Evolutionary conservation across 345 rosid species (phyloP), one percentile per base, ranked within the genome.

Genomic region (Eucalyptus paniculata): DNA sequence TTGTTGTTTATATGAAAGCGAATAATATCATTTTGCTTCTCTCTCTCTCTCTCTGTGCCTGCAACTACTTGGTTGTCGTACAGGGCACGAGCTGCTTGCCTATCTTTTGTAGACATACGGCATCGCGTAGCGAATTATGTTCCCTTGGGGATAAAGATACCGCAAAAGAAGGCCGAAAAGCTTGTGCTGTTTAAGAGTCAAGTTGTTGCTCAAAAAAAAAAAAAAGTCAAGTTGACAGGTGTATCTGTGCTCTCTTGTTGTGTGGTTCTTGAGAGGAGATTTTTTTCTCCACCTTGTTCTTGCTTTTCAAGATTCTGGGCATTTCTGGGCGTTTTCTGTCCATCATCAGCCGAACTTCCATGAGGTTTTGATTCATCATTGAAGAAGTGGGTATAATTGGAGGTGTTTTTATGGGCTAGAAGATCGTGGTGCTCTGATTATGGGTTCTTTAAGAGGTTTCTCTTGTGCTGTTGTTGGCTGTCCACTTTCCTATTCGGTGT

Each of bases 401-500:
- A 21, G 12, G 28, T 23, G 50, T 49, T 86, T 86, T 86, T 50
- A 81, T 50, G 65, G 82, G 86, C 26, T 45, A 65, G 87, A 82
- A 32, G 88, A 65, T 90, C 87, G 88, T n/a, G 88, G 90, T 89
- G 47, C 88, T 88, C 87, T 72, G 90, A 37, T 87, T 91, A 86
- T 86, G 86, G 87, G 28, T 91, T 89, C 53, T 86, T 88, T 88
- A 87, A 65, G 87, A 67, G 87, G 90, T 82, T 91, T 40, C 37
- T 90, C 50, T 90, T 88, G 40, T 50, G 51, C 86, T 88, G 50
- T 37, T 86, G 87, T 85, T 92, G 89, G 51, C 93, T 89, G 87
- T 90, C 91, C 28, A 87, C 89, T 50, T 91, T 89, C 58, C 47
- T 93, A 17, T 51, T 91, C 32, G 87, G 85, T 86, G 86, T 89